phyloP scores from a whole-genome alignment of 2,329 filamentous ascomycete genomes.

The Exophiala aquamarina region DNA sequence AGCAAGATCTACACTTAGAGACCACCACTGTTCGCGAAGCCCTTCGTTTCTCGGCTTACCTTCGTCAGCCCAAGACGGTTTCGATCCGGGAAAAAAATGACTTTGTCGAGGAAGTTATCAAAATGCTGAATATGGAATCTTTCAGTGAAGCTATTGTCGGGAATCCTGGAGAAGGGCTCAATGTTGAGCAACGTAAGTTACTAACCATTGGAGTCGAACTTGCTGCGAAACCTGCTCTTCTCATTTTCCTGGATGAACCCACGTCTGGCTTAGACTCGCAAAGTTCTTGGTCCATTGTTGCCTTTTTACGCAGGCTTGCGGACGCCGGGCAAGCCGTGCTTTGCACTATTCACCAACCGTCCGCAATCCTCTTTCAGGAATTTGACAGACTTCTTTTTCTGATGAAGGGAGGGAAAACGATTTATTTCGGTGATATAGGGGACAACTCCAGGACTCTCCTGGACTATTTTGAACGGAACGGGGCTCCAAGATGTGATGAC shows the following conservation, averaged over 20 bases:
- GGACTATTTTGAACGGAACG: constrained; percentile 73
- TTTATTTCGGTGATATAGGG: constrained; percentile 83
- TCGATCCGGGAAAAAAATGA: constrained; percentile 72
- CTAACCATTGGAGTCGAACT: constrained; percentile 90
- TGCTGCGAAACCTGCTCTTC: constrained; percentile 64
- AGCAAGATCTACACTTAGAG: constrained; percentile 66
- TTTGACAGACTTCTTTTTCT: constrained; percentile 77
- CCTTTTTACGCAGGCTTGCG: constrained; percentile 57
- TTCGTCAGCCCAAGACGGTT: constrained; percentile 77
- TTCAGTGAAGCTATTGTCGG: constrained; percentile 89
- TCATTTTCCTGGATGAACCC: constrained; percentile 67
- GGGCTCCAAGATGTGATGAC: constrained; percentile 62
- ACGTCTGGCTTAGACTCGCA: constrained; percentile 63
- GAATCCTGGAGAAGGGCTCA: constrained; percentile 74
- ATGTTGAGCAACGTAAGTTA: constrained; percentile 65
- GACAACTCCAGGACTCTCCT: constrained; percentile 67
- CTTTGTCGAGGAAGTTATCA: constrained; percentile 86
- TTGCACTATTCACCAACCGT: constrained; percentile 58
- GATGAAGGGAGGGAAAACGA: constrained; percentile 71
- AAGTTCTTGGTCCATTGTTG: constrained; percentile 63
- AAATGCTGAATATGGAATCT: constrained; percentile 81
- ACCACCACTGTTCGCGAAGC: constrained; percentile 68
- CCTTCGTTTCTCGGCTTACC: constrained; percentile 77
- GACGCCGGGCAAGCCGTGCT: constrained; percentile 55
- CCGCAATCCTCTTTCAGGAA: constrained; percentile 52